phyloP scores from a whole-genome alignment of 768 basidiomycete species.

The Suillus weaverae region DNA sequence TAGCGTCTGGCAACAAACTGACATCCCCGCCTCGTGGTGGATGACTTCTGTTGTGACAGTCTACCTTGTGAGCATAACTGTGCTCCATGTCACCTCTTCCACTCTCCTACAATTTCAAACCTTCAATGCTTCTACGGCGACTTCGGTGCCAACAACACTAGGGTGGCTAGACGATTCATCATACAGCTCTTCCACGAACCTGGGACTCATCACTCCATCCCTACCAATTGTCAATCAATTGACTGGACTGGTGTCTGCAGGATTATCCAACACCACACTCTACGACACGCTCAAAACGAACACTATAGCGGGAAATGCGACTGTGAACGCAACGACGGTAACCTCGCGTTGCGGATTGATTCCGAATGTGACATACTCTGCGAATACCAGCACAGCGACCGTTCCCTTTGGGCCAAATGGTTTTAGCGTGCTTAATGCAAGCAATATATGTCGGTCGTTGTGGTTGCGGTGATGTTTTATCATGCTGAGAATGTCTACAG shows the following conservation, averaged over 20 bases:
- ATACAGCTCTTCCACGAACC: background rate
- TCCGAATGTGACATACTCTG: background rate
- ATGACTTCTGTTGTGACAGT: constrained; percentile 6
- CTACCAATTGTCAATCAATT: background rate
- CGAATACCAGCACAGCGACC: background rate
- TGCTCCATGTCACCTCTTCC: constrained; percentile 21
- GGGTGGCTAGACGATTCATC: constrained; percentile 6
- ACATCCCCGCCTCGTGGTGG: constrained; percentile 14
- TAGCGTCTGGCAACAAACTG: constrained; percentile 16
- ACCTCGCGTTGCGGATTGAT: constrained; percentile 10
- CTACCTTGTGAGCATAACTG: constrained; percentile 16
- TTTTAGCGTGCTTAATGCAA: background rate
- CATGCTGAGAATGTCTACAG: background rate
- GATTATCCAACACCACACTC: constrained; percentile 13
- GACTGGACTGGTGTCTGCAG: constrained; percentile 1
- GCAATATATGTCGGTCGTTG: background rate
- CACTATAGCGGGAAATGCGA: constrained; percentile 7
- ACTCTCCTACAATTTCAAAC: constrained; percentile 14
- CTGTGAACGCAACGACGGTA: constrained; percentile 16
- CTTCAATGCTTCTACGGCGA: constrained; percentile 13
- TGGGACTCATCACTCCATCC: background rate
- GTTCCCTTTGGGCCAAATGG: background rate
- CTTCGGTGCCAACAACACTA: constrained; percentile 1
- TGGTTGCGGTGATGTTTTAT: background rate
- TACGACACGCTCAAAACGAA: constrained; percentile 13